Evolutionary conservation across 23 red algal genomes (phyloP).

Genomic region (Chondrus crispus): DNA sequence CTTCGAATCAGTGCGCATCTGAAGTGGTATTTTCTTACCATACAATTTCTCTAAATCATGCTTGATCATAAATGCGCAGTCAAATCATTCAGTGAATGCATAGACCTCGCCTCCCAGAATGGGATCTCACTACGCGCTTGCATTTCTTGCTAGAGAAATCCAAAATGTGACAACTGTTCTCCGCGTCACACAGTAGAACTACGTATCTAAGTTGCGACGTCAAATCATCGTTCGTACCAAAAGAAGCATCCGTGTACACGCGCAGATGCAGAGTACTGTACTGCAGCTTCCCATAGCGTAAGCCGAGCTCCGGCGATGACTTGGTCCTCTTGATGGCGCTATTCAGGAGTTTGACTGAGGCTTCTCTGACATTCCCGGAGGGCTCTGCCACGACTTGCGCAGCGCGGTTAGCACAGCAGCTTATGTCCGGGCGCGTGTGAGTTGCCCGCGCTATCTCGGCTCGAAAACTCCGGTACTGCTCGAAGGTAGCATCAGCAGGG

Average conservation of each 20-base stretch:
- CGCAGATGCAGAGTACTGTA: neutral
- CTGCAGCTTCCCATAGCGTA: neutral
- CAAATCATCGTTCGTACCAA: slow-evolving; percentile 1
- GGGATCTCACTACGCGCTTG: neutral
- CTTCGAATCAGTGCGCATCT: neutral
- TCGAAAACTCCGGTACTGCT: neutral
- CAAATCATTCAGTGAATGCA: slow-evolving; percentile 22
- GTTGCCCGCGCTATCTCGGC: neutral
- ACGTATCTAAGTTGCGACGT: neutral
- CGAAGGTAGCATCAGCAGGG: neutral
- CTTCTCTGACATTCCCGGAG: neutral
- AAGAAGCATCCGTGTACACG: slow-evolving; percentile 22
- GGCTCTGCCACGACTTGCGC: neutral
- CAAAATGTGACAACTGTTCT: neutral
- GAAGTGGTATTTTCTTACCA: neutral
- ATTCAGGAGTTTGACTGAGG: neutral
- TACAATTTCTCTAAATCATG: neutral
- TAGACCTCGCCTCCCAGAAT: slow-evolving; percentile 5
- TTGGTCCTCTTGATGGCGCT: neutral
- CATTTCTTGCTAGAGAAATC: neutral
- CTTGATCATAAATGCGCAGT: neutral
- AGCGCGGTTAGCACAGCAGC: neutral
- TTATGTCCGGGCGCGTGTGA: neutral
- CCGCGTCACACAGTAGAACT: neutral
- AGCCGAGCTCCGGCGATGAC: neutral